A percentile compares a stretch with the other conserved stretches of the same genome.
Evolutionary conservation across 2,329 filamentous ascomycete genomes (phyloP).

Genomic region (Aquanectria penicillioides): DNA sequence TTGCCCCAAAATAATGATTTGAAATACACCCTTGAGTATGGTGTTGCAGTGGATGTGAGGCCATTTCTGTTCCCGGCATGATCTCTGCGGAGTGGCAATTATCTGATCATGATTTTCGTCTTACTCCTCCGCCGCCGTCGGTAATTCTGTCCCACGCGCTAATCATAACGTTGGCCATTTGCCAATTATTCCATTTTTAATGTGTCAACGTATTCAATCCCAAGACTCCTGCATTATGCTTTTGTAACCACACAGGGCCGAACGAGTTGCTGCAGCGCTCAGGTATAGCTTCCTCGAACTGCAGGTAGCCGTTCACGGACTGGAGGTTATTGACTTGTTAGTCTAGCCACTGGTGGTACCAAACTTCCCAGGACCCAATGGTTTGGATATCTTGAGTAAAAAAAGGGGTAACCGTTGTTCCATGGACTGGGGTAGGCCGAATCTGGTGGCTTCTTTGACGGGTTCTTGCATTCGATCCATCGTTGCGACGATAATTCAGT

Average conservation of each 20-base stretch:
- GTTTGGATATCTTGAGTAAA: neutral
- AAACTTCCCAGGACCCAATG: neutral
- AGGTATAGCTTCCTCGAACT: neutral
- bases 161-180: too few relatives aligned
- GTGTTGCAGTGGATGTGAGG: too few relatives aligned
- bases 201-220: too few relatives aligned
- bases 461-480: conserved; percentile 13
- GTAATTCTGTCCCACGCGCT: too few relatives aligned
- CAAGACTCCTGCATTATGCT: neutral
- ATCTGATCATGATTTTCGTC: too few relatives aligned
- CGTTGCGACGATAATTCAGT: neutral
- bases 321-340: conserved; percentile 4
- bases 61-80: too few relatives aligned
- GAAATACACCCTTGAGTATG: too few relatives aligned
- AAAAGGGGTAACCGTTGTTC: neutral
- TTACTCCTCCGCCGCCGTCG: too few relatives aligned
- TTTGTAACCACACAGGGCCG: neutral
- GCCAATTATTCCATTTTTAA: too few relatives aligned
- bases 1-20: too few relatives aligned
- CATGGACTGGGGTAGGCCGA: conserved; percentile 1
- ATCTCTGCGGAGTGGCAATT: too few relatives aligned
- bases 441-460: conserved; percentile 15
- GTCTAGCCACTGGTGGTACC: neutral
- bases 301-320: neutral
- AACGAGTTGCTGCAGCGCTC: neutral